A percentile compares a stretch with the other conserved stretches of the same genome.
Conservation (phyloP, 2,329 filamentous ascomycete species). For the Graphilbum ipis-grandicollis region DNA sequence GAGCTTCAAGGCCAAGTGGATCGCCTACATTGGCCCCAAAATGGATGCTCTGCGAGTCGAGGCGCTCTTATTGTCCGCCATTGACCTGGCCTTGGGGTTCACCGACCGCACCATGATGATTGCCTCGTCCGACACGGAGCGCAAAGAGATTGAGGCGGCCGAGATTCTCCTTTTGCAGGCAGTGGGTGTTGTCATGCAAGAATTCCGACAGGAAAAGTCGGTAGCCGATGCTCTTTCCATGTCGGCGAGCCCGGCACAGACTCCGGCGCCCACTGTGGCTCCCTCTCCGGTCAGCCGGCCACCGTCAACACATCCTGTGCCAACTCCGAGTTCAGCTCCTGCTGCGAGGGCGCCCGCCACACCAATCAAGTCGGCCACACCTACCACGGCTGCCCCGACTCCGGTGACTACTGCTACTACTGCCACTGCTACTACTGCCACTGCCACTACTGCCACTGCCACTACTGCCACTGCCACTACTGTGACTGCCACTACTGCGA, state of each 20-base stretch:
- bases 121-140: conserved; percentile 11
- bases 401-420: background rate
- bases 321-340: no score
- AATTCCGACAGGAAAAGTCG: background rate
- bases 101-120: conserved; percentile 22
- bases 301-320: no score
- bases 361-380: no score
- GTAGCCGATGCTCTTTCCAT: background rate
- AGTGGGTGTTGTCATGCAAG: conserved; percentile 6
- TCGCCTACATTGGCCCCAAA: conserved; percentile 22
- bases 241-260: background rate
- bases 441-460: background rate
- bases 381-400: background rate
- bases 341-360: no score
- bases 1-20: conserved; percentile 27
- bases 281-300: no score
- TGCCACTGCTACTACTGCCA: background rate
- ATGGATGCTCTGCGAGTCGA: conserved; percentile 25
- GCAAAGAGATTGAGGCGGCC: conserved; percentile 13
- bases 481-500: background rate
- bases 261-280: no score
- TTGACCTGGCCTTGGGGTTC: conserved; percentile 31
- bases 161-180: conserved; percentile 16
- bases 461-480: background rate
- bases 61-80: conserved; percentile 29